Evolutionary conservation across 805 yeast species (phyloP), one percentile per base, ranked within the genome.

Genomic region (Candida berthetii): DNA sequence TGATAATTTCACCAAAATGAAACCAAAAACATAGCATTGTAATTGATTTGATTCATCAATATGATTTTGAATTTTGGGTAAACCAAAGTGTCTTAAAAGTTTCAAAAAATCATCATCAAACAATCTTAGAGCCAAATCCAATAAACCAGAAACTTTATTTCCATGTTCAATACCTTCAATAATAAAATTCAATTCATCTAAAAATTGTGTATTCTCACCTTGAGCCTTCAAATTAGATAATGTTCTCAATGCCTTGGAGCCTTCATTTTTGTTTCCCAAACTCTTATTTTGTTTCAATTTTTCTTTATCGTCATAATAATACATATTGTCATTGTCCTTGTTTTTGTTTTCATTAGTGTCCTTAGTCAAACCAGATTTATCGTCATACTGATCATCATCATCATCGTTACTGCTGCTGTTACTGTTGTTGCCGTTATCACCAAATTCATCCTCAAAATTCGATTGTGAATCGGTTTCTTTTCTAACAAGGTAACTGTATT

Each of bases 121-220:
- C 6, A 55, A 39, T 31, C 47, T 55, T 25, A 54, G 35, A 3
- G 54, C 52, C 7, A 60, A 39, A 9, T 65, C 68, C 6, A 64
- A 29, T 1, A 64, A 15, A 0, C 44, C 33, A 3, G 45, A 35
- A 3, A 48, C 37, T 19, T 57, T 42, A 3, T 46, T 49, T 7
- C 42, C 41, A 1, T 52, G 36, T 1, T 54, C 39, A 11, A 51
- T 41, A 1, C 53, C 56, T 11, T 53, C 58, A 2, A 57, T 29
- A 6, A 66, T 39, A 40, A 64, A 66, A n/a, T 55, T 64, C 28
- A 61, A 43, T 27, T 68, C 70, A 39, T 66, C 68, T 35, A 51
- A 50, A 36, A 48, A 59, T 40, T 62, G 60, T 2, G 62, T 44
- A 14, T 53, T 52, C 19, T 56, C 55, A 3, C 76, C 76, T 42